phyloP scores from a whole-genome alignment of 1,284 basidiomycete species.

The Ustilago shanxiensis region DNA sequence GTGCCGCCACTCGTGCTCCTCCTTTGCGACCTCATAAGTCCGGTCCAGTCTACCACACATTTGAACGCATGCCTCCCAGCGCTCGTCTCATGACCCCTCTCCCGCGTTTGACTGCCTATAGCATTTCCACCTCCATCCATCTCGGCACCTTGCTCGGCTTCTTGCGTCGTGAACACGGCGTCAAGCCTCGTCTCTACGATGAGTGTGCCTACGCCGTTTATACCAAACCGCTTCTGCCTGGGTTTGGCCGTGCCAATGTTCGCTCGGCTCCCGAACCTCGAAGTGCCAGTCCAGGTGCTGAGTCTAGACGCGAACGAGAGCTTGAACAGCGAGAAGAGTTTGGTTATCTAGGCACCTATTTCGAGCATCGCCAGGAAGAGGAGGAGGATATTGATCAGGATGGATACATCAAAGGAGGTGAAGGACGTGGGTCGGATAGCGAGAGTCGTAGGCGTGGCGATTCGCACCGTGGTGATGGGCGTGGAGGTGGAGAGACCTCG shows the following conservation, averaged over 20 bases:
- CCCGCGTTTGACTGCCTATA: conserved; percentile 76
- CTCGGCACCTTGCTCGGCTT: conserved; percentile 73
- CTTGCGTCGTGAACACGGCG: conserved; percentile 91
- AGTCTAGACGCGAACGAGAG: conserved; percentile 75
- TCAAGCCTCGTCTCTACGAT: conserved; percentile 87
- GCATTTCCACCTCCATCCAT: conserved; percentile 78
- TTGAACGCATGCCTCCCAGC: conserved; percentile 66
- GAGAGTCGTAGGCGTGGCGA: conserved; percentile 42
- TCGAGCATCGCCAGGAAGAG: conserved; percentile 61
- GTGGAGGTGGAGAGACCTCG: conserved; percentile 45
- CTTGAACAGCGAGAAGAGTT: conserved; percentile 89
- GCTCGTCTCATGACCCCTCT: conserved; percentile 59
- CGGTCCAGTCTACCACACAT: conserved; percentile 66
- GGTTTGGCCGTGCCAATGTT: conserved; percentile 86
- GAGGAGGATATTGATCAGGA: conserved; percentile 65
- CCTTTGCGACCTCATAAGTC: conserved; percentile 48
- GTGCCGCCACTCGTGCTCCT: conserved; percentile 41
- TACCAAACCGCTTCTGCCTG: conserved; percentile 88
- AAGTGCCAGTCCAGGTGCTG: conserved; percentile 76
- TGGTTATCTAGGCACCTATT: conserved; percentile 80
- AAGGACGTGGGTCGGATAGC: conserved; percentile 54
- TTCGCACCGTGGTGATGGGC: conserved; percentile 23
- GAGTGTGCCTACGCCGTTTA: conserved; percentile 94
- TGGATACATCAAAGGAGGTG: conserved; percentile 67
- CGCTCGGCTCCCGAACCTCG: conserved; percentile 78